These are phyloP conservation scores for Heliocybe sulcata DNA, from an alignment of 1,284 basidiomycete genomes.

Conservation along the genomic window DNA sequence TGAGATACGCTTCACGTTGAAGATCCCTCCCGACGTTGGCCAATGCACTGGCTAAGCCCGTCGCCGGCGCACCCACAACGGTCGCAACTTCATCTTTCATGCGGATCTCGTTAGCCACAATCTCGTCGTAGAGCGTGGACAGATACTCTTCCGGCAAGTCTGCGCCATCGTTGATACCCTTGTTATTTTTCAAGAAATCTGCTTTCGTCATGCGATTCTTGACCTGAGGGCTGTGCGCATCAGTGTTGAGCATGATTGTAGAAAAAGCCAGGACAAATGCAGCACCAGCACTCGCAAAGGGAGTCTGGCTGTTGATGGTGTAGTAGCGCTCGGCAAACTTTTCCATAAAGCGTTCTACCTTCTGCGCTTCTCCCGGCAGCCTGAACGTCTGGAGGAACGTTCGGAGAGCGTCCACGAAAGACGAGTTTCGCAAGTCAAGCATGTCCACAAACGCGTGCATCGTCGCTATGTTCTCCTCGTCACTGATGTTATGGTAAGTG, in stretches of 20 bases:
- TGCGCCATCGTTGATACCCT: constrained; percentile 87
- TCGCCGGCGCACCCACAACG: constrained; percentile 40
- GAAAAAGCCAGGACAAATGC: constrained; percentile 94
- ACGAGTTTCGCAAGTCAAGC: constrained; percentile 76
- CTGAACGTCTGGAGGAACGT: constrained; percentile 90
- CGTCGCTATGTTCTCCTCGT: constrained; percentile 79
- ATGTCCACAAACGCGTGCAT: constrained; percentile 97
- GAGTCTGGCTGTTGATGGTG: constrained; percentile 73
- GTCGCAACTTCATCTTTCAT: constrained; percentile 95
- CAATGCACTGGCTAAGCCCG: constrained; percentile 75
- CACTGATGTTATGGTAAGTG: constrained; percentile 36
- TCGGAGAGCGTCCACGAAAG: constrained; percentile 85
- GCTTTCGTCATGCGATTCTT: constrained; percentile 88
- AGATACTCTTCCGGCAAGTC: constrained; percentile 86
- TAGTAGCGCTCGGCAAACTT: constrained; percentile 97
- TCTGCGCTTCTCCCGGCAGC: constrained; percentile 92
- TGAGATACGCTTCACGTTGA: constrained; percentile 90
- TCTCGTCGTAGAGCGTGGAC: constrained; percentile 80
- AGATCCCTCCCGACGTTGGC: constrained; percentile 88
- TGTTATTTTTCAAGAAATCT: constrained; percentile 90
- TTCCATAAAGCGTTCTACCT: constrained; percentile 98
- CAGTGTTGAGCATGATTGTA: constrained; percentile 92
- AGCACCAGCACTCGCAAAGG: constrained; percentile 84
- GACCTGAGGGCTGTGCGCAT: constrained; percentile 90
- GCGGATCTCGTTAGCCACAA: constrained; percentile 85